phyloP scores from a whole-genome alignment of 257 asterid genomes.

The Scutellaria minor region DNA sequence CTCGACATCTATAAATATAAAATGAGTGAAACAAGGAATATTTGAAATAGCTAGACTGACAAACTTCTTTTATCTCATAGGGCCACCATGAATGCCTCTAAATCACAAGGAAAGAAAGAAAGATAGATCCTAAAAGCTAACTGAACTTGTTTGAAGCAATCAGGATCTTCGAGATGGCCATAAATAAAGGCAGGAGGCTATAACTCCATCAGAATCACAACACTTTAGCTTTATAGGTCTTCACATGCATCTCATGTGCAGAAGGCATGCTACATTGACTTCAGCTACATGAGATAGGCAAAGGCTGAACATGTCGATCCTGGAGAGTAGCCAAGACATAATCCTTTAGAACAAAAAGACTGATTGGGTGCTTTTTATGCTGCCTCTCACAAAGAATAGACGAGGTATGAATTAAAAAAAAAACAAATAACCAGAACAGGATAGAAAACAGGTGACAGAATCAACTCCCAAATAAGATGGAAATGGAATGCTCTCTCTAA shows the following conservation, averaged over 20 bases:
- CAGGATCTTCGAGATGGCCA: slow-evolving; percentile 40
- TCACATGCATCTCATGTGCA: slow-evolving; percentile 62
- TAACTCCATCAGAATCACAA: slow-evolving; percentile 51
- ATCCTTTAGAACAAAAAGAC: slow-evolving; percentile 48
- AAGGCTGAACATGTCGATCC: slow-evolving; percentile 73
- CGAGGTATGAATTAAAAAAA: not conserved
- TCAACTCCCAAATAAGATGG: slow-evolving; percentile 1
- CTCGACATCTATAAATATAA: not conserved
- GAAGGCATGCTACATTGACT: slow-evolving; percentile 52
- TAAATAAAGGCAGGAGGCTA: slow-evolving; percentile 41
- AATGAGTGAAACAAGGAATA: not conserved
- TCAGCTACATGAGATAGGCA: slow-evolving; percentile 71
- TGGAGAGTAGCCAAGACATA: slow-evolving; percentile 57
- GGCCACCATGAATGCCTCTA: slow-evolving; percentile 50
- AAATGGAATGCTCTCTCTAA: slow-evolving; percentile 22
- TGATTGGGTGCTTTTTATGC: slow-evolving; percentile 34
- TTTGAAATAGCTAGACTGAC: slow-evolving; percentile 7
- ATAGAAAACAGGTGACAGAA: not conserved
- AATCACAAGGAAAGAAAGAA: slow-evolving; percentile 46
- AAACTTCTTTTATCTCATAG: slow-evolving; percentile 29
- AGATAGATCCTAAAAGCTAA: slow-evolving; percentile 47
- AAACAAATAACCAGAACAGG: not conserved
- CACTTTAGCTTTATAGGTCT: slow-evolving; percentile 48
- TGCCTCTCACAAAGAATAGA: slow-evolving; percentile 33
- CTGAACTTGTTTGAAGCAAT: slow-evolving; percentile 43